Conservation (phyloP, 768 basidiomycete genomes). For the Hericium erinaceus region DNA sequence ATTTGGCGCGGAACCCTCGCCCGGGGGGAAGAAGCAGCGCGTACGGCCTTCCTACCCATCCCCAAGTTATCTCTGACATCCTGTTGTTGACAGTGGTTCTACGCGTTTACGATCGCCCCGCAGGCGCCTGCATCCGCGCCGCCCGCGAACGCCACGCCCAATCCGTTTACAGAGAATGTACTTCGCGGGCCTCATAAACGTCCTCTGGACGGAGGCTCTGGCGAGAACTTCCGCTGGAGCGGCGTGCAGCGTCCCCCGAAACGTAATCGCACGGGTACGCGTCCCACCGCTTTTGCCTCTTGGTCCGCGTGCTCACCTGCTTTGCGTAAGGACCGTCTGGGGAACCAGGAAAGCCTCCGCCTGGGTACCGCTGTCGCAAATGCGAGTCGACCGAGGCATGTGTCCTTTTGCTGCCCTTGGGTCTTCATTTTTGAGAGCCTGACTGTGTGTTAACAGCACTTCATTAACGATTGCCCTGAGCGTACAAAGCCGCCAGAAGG, state of each 20-base stretch:
- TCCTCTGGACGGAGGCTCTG: slow-evolving; percentile 32
- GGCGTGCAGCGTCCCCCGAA: slow-evolving; percentile 49
- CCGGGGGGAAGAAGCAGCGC: slow-evolving; percentile 68
- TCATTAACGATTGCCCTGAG: slow-evolving; percentile 68
- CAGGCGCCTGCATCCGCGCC: slow-evolving; percentile 29
- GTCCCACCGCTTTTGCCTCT: neutral
- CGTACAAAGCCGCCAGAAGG: slow-evolving; percentile 69
- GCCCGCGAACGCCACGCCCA: slow-evolving; percentile 59
- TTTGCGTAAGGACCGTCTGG: slow-evolving; percentile 13
- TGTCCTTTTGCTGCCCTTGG: neutral
- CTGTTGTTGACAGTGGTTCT: slow-evolving; percentile 71
- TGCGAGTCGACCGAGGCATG: slow-evolving; percentile 69
- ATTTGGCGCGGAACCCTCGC: slow-evolving; percentile 56
- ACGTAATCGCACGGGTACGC: slow-evolving; percentile 37
- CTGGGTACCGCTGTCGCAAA: slow-evolving; percentile 68
- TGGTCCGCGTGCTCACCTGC: no score
- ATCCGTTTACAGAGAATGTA: slow-evolving; percentile 48
- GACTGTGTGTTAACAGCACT: slow-evolving; percentile 41
- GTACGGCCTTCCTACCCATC: slow-evolving; percentile 34
- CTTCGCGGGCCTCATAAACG: slow-evolving; percentile 41
- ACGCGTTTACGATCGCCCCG: slow-evolving; percentile 83
- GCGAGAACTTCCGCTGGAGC: slow-evolving; percentile 66
- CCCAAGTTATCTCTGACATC: neutral
- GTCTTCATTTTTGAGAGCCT: neutral
- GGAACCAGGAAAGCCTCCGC: slow-evolving; percentile 49